Conservation (phyloP, 1,139 yeast species). For the Sporopachydermia cereana region DNA sequence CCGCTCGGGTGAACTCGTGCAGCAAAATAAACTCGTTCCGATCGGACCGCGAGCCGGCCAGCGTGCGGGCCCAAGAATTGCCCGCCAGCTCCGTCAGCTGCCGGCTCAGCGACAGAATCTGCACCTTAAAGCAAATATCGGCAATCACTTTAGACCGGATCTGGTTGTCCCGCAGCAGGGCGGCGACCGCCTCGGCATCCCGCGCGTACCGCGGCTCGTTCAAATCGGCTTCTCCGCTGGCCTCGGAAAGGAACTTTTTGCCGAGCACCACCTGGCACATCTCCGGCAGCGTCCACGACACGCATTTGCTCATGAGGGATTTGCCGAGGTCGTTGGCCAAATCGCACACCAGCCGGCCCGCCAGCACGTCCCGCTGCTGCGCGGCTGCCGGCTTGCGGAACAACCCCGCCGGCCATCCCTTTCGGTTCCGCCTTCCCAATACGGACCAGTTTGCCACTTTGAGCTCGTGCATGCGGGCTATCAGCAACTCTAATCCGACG, state of each 20-base stretch:
- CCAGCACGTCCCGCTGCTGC: conserved; percentile 50
- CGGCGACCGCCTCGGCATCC: conserved; percentile 53
- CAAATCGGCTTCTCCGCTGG: conserved; percentile 60
- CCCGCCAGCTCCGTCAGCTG: conserved; percentile 93
- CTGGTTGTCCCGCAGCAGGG: conserved; percentile 63
- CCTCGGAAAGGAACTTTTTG: conserved; percentile 32
- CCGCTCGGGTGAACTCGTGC: conserved; percentile 79
- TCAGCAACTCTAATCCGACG: conserved; percentile 65
- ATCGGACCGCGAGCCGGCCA: conserved; percentile 93
- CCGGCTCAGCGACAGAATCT: conserved; percentile 78
- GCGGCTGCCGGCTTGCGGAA: conserved; percentile 40
- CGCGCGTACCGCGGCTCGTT: conserved; percentile 55
- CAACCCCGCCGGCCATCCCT: conserved; percentile 57
- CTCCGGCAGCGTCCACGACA: conserved; percentile 91
- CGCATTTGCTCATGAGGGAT: conserved; percentile 82
- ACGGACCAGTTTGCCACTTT: conserved; percentile 68
- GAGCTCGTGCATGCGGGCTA: conserved; percentile 71
- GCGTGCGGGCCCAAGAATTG: conserved; percentile 92
- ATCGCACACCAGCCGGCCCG: conserved; percentile 87
- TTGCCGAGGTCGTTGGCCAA: conserved; percentile 93
- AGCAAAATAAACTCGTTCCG: conserved; percentile 87
- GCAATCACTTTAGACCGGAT: conserved; percentile 52
- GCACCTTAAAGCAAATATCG: conserved; percentile 69
- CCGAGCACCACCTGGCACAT: conserved; percentile 74
- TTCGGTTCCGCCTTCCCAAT: conserved; percentile 72